Evolutionary conservation across 208 protist species (phyloP).

Genomic region (Leptomonas pyrrhocoris): DNA sequence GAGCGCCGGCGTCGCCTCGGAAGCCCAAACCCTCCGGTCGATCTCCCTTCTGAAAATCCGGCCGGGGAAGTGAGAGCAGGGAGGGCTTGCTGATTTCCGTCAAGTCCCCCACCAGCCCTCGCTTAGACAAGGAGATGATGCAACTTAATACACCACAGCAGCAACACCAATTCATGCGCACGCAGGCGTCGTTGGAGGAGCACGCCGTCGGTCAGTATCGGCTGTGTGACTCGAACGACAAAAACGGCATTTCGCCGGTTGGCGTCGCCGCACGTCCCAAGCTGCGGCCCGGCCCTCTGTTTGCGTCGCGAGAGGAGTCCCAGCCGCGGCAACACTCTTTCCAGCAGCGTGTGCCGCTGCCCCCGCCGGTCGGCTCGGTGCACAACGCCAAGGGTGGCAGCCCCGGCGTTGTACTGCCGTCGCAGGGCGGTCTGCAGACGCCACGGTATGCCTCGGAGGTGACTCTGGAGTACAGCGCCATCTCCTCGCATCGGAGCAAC

Average conservation of each 20-base stretch:
- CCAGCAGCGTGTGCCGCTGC: not conserved
- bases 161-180: slow-evolving; percentile 6
- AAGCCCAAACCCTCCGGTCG: not conserved
- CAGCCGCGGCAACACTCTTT: not conserved
- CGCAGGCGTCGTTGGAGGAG: not conserved
- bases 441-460: not conserved
- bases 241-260: not conserved
- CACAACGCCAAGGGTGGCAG: not conserved
- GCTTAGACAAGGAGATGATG: slow-evolving; percentile 13
- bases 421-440: not conserved
- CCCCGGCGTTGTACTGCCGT: not conserved
- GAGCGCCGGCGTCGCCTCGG: slow-evolving; percentile 5
- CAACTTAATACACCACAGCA: slow-evolving; percentile 6
- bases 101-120: slow-evolving; percentile 7
- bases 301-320: not conserved
- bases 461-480: slow-evolving; percentile 15
- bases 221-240: not conserved
- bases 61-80: slow-evolving; percentile 16
- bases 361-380: not conserved
- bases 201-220: slow-evolving; percentile 2
- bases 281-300: not conserved
- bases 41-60: slow-evolving; percentile 33
- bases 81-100: not conserved
- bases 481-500: slow-evolving; percentile 1
- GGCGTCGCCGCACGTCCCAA: not conserved